Base-by-base conservation (phyloP, 495 filamentous ascomycete species). In the Tuber umbilicatum region DNA sequence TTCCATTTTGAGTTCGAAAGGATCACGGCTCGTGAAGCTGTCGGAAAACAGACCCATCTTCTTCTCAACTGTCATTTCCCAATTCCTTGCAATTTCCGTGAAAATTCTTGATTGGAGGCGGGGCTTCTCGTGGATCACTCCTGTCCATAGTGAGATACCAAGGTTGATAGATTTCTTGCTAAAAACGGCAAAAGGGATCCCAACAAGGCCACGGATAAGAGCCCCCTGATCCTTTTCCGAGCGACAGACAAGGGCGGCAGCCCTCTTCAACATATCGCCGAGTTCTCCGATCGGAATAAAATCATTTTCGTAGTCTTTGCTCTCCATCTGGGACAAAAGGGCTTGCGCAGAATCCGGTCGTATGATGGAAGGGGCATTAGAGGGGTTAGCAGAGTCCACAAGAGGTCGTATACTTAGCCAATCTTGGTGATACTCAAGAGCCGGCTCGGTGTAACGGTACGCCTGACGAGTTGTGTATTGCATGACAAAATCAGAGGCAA, bases 391-490 rank as follows among this genome's bases (percentile, higher is more conserved):
- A 75, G 68, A 85, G 40, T 79, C 74, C 70, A 86, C 84, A 67
- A 87, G 80, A 10, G 86, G 85, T 83, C 89, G 87, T 73, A 89
- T 86, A 50, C 85, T 86, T 39, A 89, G 78, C 86, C 90, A 88
- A 74, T 93, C 90, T 70, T 85, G 83, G 71, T 88, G 87, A 75
- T 89, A 86, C 55, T 89, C 89, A 17, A 89, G 87, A 60, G 90
- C 82, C 17, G 89, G 84, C 80, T 97, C 92, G 21, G 91, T 88
- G 75, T 92, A 92, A 41, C 92, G 89, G 82, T 98, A 98, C 79
- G 93, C 93, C 81, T 98, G 96, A 14, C 95, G 92, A 37, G 92
- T 95, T n/a, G 94, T 97, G 81, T 98, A 97, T 81, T 97, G 93
- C 43, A 94, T 92, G 82, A 98, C 90, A 79, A 99, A 97, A 82